phyloP scores from a whole-genome alignment of 371 early-diverging fungal species.

The Rhizomucor pusillus region DNA sequence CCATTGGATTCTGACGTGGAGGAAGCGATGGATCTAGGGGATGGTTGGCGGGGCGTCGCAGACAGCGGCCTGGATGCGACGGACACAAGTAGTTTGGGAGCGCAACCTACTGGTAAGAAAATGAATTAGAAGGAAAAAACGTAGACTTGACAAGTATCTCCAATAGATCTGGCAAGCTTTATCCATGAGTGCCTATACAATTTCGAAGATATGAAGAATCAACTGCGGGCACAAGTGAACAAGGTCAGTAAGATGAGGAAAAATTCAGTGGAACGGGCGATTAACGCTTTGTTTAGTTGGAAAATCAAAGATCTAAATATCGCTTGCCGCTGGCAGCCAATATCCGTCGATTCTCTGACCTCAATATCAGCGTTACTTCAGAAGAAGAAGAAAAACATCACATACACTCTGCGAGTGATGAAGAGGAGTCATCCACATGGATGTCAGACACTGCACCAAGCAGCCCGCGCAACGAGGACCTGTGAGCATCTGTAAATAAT shows the following conservation, averaged over 20 bases:
- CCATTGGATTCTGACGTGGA: slow-evolving; percentile 12
- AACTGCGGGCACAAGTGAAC: slow-evolving; percentile 28
- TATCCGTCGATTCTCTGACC: slow-evolving; percentile 38
- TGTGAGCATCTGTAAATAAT: too few species aligned
- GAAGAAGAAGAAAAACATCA: too few species aligned
- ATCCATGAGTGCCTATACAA: slow-evolving; percentile 24
- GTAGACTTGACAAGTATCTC: neutral
- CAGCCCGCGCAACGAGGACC: too few species aligned
- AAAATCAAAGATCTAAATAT: slow-evolving; percentile 26
- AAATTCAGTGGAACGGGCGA: neutral
- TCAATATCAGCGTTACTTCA: slow-evolving; percentile 35
- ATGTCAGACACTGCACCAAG: too few species aligned
- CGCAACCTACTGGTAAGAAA: too few species aligned
- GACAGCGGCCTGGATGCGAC: slow-evolving; percentile 14
- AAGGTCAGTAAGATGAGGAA: slow-evolving; percentile 3
- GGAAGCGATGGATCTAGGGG: slow-evolving; percentile 37
- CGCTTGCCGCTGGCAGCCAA: slow-evolving; percentile 22
- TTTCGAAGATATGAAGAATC: slow-evolving; percentile 40
- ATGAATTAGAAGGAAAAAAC: too few species aligned
- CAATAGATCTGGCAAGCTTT: slow-evolving; percentile 21
- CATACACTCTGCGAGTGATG: too few species aligned
- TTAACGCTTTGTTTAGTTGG: slow-evolving; percentile 23
- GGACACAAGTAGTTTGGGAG: neutral
- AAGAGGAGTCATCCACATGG: too few species aligned
- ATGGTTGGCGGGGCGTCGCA: slow-evolving; percentile 43